Evolutionary conservation across 805 yeast species (phyloP), one percentile per base, ranked within the genome.

Genomic region (Metschnikowia noctiluminum): DNA sequence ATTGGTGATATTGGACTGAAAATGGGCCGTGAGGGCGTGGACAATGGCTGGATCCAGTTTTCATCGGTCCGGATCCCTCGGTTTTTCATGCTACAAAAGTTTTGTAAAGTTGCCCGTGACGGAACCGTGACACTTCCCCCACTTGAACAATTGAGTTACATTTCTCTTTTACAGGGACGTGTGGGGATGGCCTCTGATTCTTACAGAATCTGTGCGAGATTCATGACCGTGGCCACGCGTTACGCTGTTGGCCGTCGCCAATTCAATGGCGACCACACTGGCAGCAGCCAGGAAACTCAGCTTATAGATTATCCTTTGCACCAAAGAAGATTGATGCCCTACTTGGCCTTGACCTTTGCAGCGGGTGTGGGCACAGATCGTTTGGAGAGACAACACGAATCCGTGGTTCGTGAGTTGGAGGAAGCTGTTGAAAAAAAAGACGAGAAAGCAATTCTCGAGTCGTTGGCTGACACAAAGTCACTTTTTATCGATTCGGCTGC

Each of bases 21-120:
- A 57, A 73, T 73, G 78, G 78, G 78, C 54, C 71, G 78, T 62
- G 73, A 71, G 53, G 78, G 78, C 56, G 69, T 73, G 51, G 78
- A 73, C 59, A 73, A 73, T 45, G 78, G 78, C 52, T 73, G 78
- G 78, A 73, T 73, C 60, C 78, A 73, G 60, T 73, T 69, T 52
- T 66, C 76, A 28, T 58, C 61, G 46, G 78, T 73, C 35, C 61
- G 74, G 53, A 66, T 73, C 52, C 78, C 78, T 40, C 64, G 78
- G 55, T 70, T 62, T 58, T 71, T 69, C 59, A 73, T 73, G 78
- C 68, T 73, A 60, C 77, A 73, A 59, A 72, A 68, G 53, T 73
- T 62, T 58, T 68, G 74, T 60, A 68, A 69, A 51, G 77, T 73
- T 35, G 50, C 65, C 43, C 59, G 67, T 42, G 69, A 69, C 38